Base-by-base conservation (phyloP, 1,284 basidiomycete genomes). In the Porogramme epimiltina region DNA sequence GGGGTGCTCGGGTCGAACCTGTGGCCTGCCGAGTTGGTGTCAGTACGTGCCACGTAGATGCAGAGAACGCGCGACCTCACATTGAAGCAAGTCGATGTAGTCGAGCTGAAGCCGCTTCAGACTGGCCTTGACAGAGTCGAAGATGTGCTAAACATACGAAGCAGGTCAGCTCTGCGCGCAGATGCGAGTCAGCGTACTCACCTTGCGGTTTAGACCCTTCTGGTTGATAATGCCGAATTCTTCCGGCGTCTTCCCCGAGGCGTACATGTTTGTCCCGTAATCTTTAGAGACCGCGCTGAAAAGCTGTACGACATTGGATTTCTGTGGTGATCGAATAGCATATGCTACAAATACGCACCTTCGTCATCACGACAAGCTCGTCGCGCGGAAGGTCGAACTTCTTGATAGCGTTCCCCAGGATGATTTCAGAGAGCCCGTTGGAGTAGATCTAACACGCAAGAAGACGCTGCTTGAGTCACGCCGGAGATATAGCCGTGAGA, bases 291-390 rank as follows among this genome's bases (percentile, higher is more conserved):
- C 52, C 1, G 58, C 39, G 11, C 24, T 45, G 40, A 42, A 58
- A 3, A 59, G 23, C 57, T 59, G n/a, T 19, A 36, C n/a, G n/a
- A n/a, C n/a, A n/a, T 15, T 2, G 8, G 10, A 26, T 4, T 18
- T 11, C 45, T 23, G 26, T n/a, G 11, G n/a, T n/a, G n/a, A n/a
- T 24, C 19, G 45, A 24, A 13, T 15, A 22, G 4, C 11, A 41
- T 13, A 16, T 18, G 22, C 28, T 15, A 1, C 9, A 25, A 6
- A 34, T 2, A 23, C 58, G 54, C 38, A 76, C 73, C 70, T 84
- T 84, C 38, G 81, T 82, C 66, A 84, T 67, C 49, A 83, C 71
- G n/a, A 84, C 80, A n/a, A 83, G 71, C 56, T 79, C n/a, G n/a
- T n/a, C n/a, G n/a, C n/a, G n/a, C n/a, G n/a, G n/a, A n/a, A n/a